Percentiles rank a stretch among this genome's conserved stretches.
phyloP scores from a whole-genome alignment of 495 filamentous ascomycete genomes.

The Lepidopterella palustris region DNA sequence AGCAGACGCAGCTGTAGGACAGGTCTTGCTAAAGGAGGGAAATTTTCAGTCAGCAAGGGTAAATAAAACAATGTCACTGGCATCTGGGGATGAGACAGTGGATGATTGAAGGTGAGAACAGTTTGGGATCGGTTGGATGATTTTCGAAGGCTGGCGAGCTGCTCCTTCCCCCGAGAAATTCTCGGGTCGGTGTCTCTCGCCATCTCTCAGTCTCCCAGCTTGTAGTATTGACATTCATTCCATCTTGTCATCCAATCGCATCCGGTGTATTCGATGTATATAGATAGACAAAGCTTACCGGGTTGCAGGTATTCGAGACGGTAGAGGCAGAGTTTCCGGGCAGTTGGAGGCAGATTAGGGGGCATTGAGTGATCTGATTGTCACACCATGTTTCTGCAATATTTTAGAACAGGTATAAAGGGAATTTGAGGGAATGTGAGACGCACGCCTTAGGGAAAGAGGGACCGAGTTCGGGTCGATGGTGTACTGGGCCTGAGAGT shows the following conservation, averaged over 20 bases:
- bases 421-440: background rate
- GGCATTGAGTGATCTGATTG: slow-evolving; percentile 60
- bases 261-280: no score
- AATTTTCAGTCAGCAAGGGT: no score
- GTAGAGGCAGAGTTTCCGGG: slow-evolving; percentile 47
- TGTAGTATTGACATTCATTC: no score
- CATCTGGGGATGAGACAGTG: no score
- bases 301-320: slow-evolving; percentile 58
- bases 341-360: slow-evolving; percentile 70
- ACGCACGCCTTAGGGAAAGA: slow-evolving; percentile 41
- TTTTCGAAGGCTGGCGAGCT: no score
- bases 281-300: slow-evolving; percentile 48
- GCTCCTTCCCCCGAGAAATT: no score
- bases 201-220: no score
- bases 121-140: no score
- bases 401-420: slow-evolving; percentile 11
- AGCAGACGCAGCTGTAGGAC: slow-evolving; percentile 67
- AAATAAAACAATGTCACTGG: no score
- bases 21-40: slow-evolving; percentile 60
- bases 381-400: slow-evolving; percentile 62
- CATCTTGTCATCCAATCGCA: no score
- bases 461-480: slow-evolving; percentile 58
- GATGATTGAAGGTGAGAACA: no score
- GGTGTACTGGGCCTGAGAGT: slow-evolving; percentile 37
- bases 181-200: no score